A percentile compares a stretch with the other conserved stretches of the same genome.
These are phyloP conservation scores for Diaporthe sp. DNA, from an alignment of 2,329 filamentous ascomycete species.

Conservation along the genomic window DNA sequence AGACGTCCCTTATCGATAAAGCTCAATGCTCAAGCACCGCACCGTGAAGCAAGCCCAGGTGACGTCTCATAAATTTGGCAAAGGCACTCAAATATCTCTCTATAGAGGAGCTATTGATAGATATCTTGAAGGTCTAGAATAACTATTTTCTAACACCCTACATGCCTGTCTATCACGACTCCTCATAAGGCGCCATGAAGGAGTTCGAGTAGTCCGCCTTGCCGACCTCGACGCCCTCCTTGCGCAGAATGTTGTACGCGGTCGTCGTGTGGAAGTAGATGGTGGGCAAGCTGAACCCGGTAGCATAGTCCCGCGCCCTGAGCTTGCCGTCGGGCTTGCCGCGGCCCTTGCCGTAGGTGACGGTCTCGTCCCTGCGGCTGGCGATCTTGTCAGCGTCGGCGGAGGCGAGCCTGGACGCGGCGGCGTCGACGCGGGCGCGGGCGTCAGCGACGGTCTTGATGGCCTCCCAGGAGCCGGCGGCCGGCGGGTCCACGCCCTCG, in stretches of 20 bases:
- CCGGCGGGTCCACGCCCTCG: neutral
- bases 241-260: slow-evolving; percentile 3
- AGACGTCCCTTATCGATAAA: no score
- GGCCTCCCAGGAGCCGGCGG: neutral
- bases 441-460: slow-evolving; percentile 17
- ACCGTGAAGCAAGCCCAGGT: no score
- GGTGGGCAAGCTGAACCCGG: neutral
- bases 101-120: no score
- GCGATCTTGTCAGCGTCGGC: slow-evolving; percentile 13
- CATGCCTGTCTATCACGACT: neutral
- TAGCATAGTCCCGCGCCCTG: slow-evolving; percentile 10
- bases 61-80: no score
- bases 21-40: no score
- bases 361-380: neutral
- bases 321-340: neutral
- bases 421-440: slow-evolving; percentile 1
- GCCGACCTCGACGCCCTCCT: slow-evolving; percentile 12
- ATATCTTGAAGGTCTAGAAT: no score
- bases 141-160: neutral
- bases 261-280: slow-evolving; percentile 26
- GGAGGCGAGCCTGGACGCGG: neutral
- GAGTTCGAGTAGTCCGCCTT: neutral
- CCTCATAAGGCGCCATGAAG: neutral
- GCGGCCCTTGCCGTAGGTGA: neutral
- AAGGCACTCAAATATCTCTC: no score